A percentile compares a stretch with the other conserved stretches of the same genome.
These are phyloP conservation scores for Crassisporium funariophilum DNA, from an alignment of 768 basidiomycete species.

Conservation along the genomic window DNA sequence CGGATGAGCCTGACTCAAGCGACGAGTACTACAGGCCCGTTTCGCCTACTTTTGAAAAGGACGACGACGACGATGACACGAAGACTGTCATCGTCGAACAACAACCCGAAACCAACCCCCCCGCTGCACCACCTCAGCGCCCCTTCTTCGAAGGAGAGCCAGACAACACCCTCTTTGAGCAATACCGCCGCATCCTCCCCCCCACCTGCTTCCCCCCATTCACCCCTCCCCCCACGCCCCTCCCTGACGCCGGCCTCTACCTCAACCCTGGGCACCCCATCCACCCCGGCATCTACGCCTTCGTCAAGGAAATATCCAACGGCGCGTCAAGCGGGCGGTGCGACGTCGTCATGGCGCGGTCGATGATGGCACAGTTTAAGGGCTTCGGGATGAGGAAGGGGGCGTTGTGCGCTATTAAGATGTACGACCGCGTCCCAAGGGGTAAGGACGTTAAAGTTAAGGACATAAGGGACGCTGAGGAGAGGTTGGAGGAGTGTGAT, in stretches of 20 bases:
- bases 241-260: background rate
- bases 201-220: background rate
- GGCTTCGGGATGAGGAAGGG: background rate
- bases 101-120: too few relatives aligned
- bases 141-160: background rate
- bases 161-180: background rate
- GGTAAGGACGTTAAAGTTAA: too few relatives aligned
- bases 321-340: background rate
- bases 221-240: too few relatives aligned
- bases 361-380: background rate
- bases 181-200: background rate
- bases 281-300: background rate
- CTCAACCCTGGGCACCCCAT: background rate
- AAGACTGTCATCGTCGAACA: too few relatives aligned
- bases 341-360: background rate
- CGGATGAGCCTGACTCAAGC: too few relatives aligned
- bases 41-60: too few relatives aligned
- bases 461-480: too few relatives aligned
- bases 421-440: background rate
- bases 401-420: slow-evolving; percentile 1
- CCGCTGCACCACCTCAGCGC: too few relatives aligned
- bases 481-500: background rate
- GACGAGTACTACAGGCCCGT: too few relatives aligned
- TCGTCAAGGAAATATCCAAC: background rate
- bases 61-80: too few relatives aligned